Evolutionary conservation across 495 filamentous ascomycete species (phyloP), one percentile per base, ranked within the genome.

Genomic region (Lophiotrema nucula): DNA sequence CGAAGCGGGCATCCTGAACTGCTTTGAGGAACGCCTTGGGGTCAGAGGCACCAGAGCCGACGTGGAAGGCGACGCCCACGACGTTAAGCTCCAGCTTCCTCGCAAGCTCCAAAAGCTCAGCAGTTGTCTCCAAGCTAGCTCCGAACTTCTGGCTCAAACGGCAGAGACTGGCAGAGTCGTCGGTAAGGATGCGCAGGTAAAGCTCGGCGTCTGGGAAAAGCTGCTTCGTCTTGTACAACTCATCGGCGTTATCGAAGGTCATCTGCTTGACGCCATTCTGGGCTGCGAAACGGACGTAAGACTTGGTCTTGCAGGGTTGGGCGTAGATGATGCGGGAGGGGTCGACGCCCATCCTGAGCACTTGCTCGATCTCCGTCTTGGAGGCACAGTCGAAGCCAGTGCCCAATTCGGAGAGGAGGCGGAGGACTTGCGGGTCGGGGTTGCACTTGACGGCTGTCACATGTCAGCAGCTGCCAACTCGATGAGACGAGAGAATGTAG

Each of bases 221-320:
- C 61, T 88, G 83, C 70, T 95, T 92, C 73, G 95, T 93, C 80
- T 99, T 97, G 81, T 92, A 89, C 28, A 99, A 82, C 77, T 99
- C 95, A 68, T 97, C 93, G 60, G 90, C 84, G 65, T 97, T 97
- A 77, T 99, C 93, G 66, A 97, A 97, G 11, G 93, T 97, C 91
- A 99, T 97, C 78, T 96, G 90, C 77, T 89, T 95, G 66, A 99
- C 92, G 56, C 85, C 87, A 52, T 87, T 72, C 69, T 84, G 80
- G 53, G 85, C 82, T 48, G 92, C 92, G 66, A 89, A 95, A 65
- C 91, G 89, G 58, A 97, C 78, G 74, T 97, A 96, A 35, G 92
- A 96, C 74, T 95, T 95, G 68, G 93, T 97, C 82, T 97, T 97
- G 86, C 95, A 97, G 39, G 93, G 93, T 72, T 99, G 95, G 45